Base-by-base conservation (phyloP, 2,329 filamentous ascomycete genomes). In the Cladophialophora psammophila region DNA sequence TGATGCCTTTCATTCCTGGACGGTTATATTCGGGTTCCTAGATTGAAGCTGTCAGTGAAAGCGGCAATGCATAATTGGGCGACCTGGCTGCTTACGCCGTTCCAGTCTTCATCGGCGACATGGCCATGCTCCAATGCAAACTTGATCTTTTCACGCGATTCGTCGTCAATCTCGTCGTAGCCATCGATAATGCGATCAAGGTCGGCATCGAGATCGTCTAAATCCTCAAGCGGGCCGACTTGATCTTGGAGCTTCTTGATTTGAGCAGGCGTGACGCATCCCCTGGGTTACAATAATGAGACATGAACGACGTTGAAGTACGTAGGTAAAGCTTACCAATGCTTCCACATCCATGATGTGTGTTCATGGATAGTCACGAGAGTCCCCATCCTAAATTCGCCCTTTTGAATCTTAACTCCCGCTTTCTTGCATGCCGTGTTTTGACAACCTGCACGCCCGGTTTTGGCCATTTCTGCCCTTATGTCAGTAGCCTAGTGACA, bases 61-160 rank as follows among this genome's bases (percentile, higher is more conserved):
- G 45, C 31, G 45, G 18, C 4, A 56, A 52, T 50, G 13, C 10
- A 42, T 45, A 61, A 35, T 54, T 20, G 32, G n/a, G 4, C 53
- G 20, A 52, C 8, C n/a, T 9, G 13, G 35, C 34, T 36, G 83
- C 91, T 80, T 85, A 96, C 93, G 12, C 93, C 93, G 38, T 90
- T 94, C 88, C 93, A 97, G 73, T 97, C 94, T 60, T 92, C 90
- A 50, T 92, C 85, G 72, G 91, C 90, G 73, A 98, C 90, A 74
- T 95, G 91, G 31, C 92, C 93, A 76, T 94, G 86, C 66, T 86
- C 84, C 31, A 97, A 78, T 60, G 91, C 92, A 54, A 85, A 86
- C 59, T 86, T 83, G 71, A 97, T 82, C 82, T 95, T 97, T 53
- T 87, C 87, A 78, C 94, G 88, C 1, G 87, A 74, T 1, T 92